These are phyloP conservation scores for Sambucus nigra DNA, from an alignment of 129 eudicot genomes.

Conservation along the genomic window DNA sequence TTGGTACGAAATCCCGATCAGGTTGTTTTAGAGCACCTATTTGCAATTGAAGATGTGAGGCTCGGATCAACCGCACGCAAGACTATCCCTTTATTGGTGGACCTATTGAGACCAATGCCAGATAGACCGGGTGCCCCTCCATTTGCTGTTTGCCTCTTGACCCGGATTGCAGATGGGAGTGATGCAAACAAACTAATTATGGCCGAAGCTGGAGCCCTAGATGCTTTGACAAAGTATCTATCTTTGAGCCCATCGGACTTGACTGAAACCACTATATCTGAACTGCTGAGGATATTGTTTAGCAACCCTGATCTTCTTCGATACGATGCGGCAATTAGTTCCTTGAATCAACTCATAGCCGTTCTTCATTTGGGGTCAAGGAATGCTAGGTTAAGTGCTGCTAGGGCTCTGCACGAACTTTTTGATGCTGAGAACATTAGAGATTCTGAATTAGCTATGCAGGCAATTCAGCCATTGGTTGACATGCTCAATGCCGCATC, in stretches of 20 bases:
- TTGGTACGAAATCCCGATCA: conserved; percentile 53
- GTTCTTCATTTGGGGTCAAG: conserved; percentile 78
- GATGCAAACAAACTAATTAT: conserved; percentile 62
- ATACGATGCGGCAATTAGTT: conserved; percentile 52
- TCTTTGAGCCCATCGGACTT: conserved; percentile 70
- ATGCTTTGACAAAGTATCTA: conserved; percentile 57
- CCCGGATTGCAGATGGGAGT: conserved; percentile 59
- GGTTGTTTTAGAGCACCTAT: conserved; percentile 48
- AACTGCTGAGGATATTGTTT: conserved; percentile 52
- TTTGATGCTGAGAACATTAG: conserved; percentile 50
- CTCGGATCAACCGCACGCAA: conserved; percentile 55
- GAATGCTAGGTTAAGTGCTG: conserved; percentile 58
- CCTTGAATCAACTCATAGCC: conserved; percentile 56
- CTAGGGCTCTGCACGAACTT: conserved; percentile 54
- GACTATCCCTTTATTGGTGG: conserved; percentile 66
- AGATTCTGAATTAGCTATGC: conserved; percentile 48
- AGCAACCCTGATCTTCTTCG: conserved; percentile 48
- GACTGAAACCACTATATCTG: conserved; percentile 53
- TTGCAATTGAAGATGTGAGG: conserved; percentile 61
- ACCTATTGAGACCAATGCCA: conserved; percentile 73
- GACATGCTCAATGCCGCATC: conserved; percentile 59
- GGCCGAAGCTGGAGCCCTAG: conserved; percentile 82
- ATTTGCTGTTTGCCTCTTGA: conserved; percentile 43
- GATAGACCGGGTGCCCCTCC: conserved; percentile 76
- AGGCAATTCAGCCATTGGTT: conserved; percentile 59